Conservation (phyloP, 2,329 filamentous ascomycete species). For the Hysterium pulicare region DNA sequence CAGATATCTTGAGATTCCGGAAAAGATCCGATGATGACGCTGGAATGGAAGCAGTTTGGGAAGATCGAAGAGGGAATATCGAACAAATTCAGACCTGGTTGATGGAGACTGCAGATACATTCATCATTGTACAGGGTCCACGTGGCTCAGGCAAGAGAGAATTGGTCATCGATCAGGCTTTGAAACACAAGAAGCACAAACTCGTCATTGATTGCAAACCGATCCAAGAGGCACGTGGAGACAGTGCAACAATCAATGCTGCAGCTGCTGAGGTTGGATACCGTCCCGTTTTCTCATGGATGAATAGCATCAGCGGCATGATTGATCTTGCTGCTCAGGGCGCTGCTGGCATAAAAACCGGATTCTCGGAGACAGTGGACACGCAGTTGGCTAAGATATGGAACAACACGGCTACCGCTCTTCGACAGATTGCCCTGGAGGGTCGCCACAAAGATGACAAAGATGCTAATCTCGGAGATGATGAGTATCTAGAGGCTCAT, state of each 20-base stretch:
- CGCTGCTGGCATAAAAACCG: slow-evolving; percentile 89
- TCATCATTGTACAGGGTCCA: slow-evolving; percentile 90
- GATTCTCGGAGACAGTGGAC: slow-evolving; percentile 90
- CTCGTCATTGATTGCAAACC: slow-evolving; percentile 89
- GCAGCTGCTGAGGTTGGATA: slow-evolving; percentile 85
- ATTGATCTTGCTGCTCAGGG: slow-evolving; percentile 90
- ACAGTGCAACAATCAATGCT: slow-evolving; percentile 77
- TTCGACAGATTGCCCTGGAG: slow-evolving; percentile 73
- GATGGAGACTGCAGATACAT: slow-evolving; percentile 83
- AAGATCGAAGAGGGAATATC: slow-evolving; percentile 78
- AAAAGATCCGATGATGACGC: slow-evolving; percentile 59
- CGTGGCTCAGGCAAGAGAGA: slow-evolving; percentile 89
- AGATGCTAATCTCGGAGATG: slow-evolving; percentile 69
- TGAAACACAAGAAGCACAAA: slow-evolving; percentile 72
- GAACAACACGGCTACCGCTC: slow-evolving; percentile 74
- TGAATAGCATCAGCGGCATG: slow-evolving; percentile 90
- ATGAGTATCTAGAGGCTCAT: slow-evolving; percentile 86
- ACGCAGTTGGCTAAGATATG: slow-evolving; percentile 86
- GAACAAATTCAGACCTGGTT: slow-evolving; percentile 81
- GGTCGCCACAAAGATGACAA: slow-evolving; percentile 68
- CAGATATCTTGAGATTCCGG: slow-evolving; percentile 61
- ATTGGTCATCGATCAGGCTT: slow-evolving; percentile 77
- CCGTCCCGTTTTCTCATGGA: slow-evolving; percentile 90
- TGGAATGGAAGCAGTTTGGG: slow-evolving; percentile 78
- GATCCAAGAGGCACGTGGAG: slow-evolving; percentile 85